Percentiles rank a stretch among this genome's conserved stretches.
phyloP scores from a whole-genome alignment of 306 rosid species.

The Gynostemma pentaphyllum region DNA sequence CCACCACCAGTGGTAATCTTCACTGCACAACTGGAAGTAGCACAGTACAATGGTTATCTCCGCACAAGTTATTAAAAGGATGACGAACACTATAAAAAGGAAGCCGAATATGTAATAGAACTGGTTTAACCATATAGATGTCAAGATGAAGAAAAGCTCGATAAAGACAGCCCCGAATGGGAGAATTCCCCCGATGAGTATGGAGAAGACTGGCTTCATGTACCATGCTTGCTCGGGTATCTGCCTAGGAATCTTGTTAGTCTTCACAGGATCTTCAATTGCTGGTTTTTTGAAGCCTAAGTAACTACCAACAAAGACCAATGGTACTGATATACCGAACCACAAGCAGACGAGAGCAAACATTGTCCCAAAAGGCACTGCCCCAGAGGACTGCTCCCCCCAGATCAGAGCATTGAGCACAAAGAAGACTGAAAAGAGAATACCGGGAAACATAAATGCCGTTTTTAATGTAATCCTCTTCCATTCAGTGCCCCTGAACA shows the following conservation, averaged over 20 bases:
- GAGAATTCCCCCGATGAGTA: conserved; percentile 96
- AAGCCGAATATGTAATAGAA: conserved; percentile 98
- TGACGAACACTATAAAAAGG: conserved; percentile 85
- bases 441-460: conserved; percentile 97
- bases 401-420: conserved; percentile 89
- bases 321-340: conserved; percentile 96
- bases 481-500: conserved; percentile 99
- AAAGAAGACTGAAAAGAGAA: conserved; percentile 75
- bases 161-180: conserved; percentile 98
- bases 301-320: conserved; percentile 96
- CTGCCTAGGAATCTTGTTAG: conserved; percentile 95
- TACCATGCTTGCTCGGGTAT: conserved; percentile 99
- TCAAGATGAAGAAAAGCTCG: conserved; percentile 95
- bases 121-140: conserved; percentile 98
- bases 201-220: conserved; percentile 85
- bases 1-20: conserved; percentile 99
- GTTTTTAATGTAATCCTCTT: conserved; percentile 93
- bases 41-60: conserved; percentile 96
- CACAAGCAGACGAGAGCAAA: conserved; percentile 87
- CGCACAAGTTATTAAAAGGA: conserved; percentile 85
- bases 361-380: conserved; percentile 98
- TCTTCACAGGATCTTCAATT: conserved; percentile 96
- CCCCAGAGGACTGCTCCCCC: conserved; percentile 97
- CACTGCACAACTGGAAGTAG: conserved; percentile 99
- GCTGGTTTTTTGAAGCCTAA: conserved; percentile 88